Conservation (phyloP, 2,329 filamentous ascomycete genomes). For the Didymella segeticola region DNA sequence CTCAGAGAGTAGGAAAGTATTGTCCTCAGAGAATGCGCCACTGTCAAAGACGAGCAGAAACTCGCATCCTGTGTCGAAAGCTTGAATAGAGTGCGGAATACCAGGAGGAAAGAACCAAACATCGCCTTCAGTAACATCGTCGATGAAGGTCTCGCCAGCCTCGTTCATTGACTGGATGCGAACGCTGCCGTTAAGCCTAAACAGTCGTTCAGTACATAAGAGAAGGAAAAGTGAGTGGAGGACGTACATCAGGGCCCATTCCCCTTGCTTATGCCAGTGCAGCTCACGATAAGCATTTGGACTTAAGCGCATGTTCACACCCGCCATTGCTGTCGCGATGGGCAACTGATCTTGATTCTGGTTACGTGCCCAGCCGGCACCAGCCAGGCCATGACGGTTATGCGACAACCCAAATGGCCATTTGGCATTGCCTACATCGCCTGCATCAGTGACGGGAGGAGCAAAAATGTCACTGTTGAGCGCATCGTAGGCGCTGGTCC, state of each 20-base stretch:
- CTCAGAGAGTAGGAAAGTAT: constrained; percentile 65
- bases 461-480: constrained; percentile 51
- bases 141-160: constrained; percentile 54
- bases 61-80: constrained; percentile 61
- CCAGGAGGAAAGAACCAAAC: constrained; percentile 48
- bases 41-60: constrained; percentile 64
- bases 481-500: constrained; percentile 40
- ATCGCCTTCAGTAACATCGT: constrained; percentile 51
- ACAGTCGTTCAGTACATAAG: background rate
- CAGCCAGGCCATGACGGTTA: constrained; percentile 49
- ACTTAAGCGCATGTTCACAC: constrained; percentile 52
- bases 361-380: constrained; percentile 52
- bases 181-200: constrained; percentile 57
- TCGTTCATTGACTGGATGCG: constrained; percentile 61
- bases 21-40: constrained; percentile 65
- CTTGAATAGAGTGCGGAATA: constrained; percentile 58
- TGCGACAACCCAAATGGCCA: constrained; percentile 53
- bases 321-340: constrained; percentile 51
- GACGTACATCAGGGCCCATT: constrained; percentile 58
- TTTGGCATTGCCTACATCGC: constrained; percentile 50
- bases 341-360: constrained; percentile 51
- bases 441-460: constrained; percentile 50
- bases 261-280: constrained; percentile 64
- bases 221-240: no score
- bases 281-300: constrained; percentile 65